Evolutionary conservation across 441 rosid species (phyloP), one percentile per base, ranked within the genome.

Genomic region (Rhodomyrtus psidioides): DNA sequence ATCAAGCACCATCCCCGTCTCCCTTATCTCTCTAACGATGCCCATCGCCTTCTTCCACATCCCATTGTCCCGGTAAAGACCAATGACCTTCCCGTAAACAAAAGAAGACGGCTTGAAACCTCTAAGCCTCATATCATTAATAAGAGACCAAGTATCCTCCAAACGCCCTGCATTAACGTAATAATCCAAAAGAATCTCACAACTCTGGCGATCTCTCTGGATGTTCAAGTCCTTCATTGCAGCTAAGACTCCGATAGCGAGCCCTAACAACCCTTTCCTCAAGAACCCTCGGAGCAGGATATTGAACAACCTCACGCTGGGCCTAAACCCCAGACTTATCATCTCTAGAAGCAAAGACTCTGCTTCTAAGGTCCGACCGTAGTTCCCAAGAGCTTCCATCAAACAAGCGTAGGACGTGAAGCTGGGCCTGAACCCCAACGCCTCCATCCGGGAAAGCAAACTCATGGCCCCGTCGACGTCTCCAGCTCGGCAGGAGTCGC

Each of bases 21-120:
- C 93, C 58, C 86, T 87, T 14, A 94, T 90, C 93, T 94, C 95
- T n/a, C 92, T 92, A 59, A 94, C 75, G 82, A 93, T 86, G 79
- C 90, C 92, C 65, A 93, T 75, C 3, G 95, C 97, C 90, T 94
- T 94, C 93, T 91, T 94, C 94, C 97, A 93, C 97, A 94, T 94
- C 21, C 97, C 97, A 39, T 94, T 94, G 83, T 94, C 94, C 88
- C 96, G 90, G 86, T 94, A 94, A 70, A 94, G 90, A 83, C 93
- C 91, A 83, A 94, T 93, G 86, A 94, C 88, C 90, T 88, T 93
- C 83, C 95, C 83, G 74, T 91, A 93, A 57, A 90, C 93, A 70
- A 93, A 93, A 1, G 94, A 93, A 86, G 65, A 90, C 85, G 89
- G 85, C 10, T 14, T 81, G 83, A 92, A 86, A 86, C 92, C 91